Percentiles rank a stretch among this genome's conserved stretches.
Evolutionary conservation across 345 rosid species (phyloP).

Genomic region (Euphorbia tirucalli): DNA sequence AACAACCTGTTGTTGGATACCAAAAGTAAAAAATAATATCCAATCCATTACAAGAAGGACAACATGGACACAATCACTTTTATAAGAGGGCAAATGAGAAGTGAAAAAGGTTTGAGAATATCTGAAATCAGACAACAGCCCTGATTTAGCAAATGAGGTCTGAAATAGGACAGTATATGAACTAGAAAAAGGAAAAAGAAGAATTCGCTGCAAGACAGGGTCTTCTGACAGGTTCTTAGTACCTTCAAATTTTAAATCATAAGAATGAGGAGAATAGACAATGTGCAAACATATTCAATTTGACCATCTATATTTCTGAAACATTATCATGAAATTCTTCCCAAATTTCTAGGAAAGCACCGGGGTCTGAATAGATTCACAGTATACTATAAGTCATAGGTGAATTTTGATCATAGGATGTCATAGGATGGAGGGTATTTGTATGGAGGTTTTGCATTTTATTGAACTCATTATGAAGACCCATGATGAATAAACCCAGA

Average conservation of each 20-base stretch:
- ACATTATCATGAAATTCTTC: neutral
- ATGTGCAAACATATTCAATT: neutral
- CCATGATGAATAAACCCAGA: neutral
- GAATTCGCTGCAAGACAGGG: neutral
- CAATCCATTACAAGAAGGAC: neutral
- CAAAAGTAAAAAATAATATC: neutral
- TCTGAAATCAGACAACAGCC: neutral
- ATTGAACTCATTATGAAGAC: neutral
- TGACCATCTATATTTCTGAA: neutral
- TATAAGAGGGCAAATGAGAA: neutral
- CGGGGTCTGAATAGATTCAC: neutral
- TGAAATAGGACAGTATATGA: neutral
- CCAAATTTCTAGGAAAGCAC: neutral
- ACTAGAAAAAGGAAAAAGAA: neutral
- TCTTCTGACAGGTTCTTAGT: neutral
- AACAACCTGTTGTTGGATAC: neutral
- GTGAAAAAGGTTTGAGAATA: neutral
- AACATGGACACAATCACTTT: neutral
- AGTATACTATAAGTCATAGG: neutral
- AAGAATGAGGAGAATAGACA: neutral
- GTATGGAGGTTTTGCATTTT: neutral
- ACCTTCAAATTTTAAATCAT: too few relatives aligned
- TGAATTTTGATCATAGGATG: too few relatives aligned
- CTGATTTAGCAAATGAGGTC: constrained; percentile 1
- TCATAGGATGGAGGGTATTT: neutral